phyloP scores from a whole-genome alignment of 176 grass and related monocot genomes.

The Avena atlantica region DNA sequence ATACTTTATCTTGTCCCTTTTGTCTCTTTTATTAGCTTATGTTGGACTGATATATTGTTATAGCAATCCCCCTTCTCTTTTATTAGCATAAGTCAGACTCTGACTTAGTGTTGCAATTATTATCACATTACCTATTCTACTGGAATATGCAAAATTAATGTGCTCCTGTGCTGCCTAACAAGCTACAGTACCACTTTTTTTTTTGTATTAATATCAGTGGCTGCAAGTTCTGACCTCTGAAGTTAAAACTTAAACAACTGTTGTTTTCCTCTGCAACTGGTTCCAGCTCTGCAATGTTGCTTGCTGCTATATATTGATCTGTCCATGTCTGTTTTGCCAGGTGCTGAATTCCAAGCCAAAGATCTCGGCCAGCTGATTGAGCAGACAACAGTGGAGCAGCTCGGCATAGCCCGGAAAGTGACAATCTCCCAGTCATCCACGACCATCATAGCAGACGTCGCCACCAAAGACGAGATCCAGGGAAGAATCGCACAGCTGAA shows the following conservation, averaged over 20 bases:
- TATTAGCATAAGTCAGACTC: not conserved
- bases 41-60: not conserved
- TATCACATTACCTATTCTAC: not conserved
- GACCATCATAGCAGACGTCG: slow-evolving; percentile 88
- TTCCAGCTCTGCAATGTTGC: not conserved
- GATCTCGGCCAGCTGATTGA: slow-evolving; percentile 80
- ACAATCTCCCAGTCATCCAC: slow-evolving; percentile 69
- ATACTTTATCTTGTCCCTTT: not conserved
- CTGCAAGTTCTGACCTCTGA: not conserved
- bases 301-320: not conserved
- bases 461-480: slow-evolving; percentile 88
- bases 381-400: slow-evolving; percentile 78
- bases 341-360: slow-evolving; percentile 96
- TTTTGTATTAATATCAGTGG: not conserved
- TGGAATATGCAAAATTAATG: not conserved
- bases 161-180: not conserved
- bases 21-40: no score
- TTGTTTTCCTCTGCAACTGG: not conserved
- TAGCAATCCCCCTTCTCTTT: not conserved
- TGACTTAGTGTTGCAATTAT: not conserved
- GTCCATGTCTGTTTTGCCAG: slow-evolving; percentile 37
- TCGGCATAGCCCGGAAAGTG: slow-evolving; percentile 81
- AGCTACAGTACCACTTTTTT: not conserved
- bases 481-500: slow-evolving; percentile 81
- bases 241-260: not conserved